Evolutionary conservation across 257 asterid genomes (phyloP), one percentile per base, ranked within the genome.

Genomic region (Solanum microdontum): DNA sequence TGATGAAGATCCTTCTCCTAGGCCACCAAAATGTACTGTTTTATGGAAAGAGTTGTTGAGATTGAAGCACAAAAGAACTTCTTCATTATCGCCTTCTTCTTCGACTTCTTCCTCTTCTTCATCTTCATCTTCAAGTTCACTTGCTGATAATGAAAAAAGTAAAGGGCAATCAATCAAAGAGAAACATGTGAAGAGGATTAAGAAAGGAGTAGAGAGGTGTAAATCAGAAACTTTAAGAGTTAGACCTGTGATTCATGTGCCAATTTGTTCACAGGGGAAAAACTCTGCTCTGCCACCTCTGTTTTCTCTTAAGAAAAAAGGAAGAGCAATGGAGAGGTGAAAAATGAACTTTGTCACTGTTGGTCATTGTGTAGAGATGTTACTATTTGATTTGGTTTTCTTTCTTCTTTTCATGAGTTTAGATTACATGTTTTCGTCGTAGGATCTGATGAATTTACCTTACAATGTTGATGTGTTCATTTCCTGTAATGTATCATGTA

Each of bases 1-100:
- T 30, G 99, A 96, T 86, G 99, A 96, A 33, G 99, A 95, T 89
- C 99, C 99, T 0, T 96, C 99, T 19, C 99, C 99, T 7, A 89
- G 99, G 88, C 99, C 98, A 12, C 99, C 99, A 4, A 95, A 92
- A 73, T 96, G 99, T 85, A 95, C 95, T n/a, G 97, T 95, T 83
- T 48, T 96, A 68, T 96, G 96, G 97, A 96, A 96, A 83, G 99
- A 96, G 91, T 69, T 96, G 43, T 60, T 94, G 33, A 94, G 91
- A 90, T 75, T 96, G 98, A 94, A 90, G 68, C 95, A 93, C 19
- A 94, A 92, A 3, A 91, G 96, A 0, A 83, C 94, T 26, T 85
- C 93, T 3, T 90, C 92, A 51, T 88, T 93, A 14, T 89, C 97
- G 2, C 89, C 97, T 11, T 91, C 96, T 8, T 88, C 92, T 45